Conservation (phyloP, 768 basidiomycete species). For the Gymnopilus junonius region DNA sequence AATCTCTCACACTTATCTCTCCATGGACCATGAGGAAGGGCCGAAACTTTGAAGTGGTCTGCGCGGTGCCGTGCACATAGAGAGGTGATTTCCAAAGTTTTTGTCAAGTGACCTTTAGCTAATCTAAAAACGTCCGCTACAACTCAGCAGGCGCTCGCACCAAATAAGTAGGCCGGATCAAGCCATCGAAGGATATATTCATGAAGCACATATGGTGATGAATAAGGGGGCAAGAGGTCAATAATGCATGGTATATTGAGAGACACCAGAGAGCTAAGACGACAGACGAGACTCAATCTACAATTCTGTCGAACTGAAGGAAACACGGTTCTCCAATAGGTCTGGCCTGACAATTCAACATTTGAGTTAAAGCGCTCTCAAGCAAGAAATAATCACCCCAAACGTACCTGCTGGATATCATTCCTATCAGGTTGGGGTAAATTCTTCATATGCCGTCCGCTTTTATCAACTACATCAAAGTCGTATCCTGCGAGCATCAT, state of each 20-base stretch:
- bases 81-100: no score
- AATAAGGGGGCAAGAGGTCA: neutral
- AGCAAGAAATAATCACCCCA: neutral
- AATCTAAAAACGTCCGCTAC: no score
- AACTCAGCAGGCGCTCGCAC: no score
- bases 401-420: slow-evolving; percentile 36
- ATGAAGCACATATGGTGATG: no score
- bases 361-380: neutral
- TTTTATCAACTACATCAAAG: slow-evolving; percentile 34
- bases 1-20: no score
- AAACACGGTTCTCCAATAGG: slow-evolving; percentile 8
- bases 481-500: slow-evolving; percentile 35
- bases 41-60: no score
- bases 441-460: slow-evolving; percentile 25
- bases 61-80: no score
- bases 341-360: neutral
- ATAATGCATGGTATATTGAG: neutral
- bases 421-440: slow-evolving; percentile 33
- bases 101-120: no score
- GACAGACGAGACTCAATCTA: neutral
- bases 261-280: neutral
- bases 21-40: no score
- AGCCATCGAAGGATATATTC: neutral
- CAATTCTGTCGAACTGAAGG: slow-evolving; percentile 7
- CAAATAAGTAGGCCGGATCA: neutral